phyloP scores from a whole-genome alignment of 2,329 filamentous ascomycete species.

The Trichoderma koningii region DNA sequence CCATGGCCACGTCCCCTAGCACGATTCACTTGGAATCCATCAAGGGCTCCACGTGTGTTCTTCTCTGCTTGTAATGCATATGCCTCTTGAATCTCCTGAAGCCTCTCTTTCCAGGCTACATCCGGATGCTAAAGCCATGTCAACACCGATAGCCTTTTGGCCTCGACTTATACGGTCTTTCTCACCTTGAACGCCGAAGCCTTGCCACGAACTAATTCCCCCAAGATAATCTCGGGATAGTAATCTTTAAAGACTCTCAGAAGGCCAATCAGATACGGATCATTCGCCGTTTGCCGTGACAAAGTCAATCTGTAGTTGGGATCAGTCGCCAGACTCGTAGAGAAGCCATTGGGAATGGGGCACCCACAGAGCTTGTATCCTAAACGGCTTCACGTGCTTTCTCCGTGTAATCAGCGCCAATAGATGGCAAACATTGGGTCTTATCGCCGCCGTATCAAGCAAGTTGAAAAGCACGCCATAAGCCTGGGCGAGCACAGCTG shows the following conservation, averaged over 20 bases:
- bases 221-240: conserved; percentile 84
- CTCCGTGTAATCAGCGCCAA: conserved; percentile 77
- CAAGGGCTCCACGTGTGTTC: conserved; percentile 39
- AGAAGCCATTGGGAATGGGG: not conserved
- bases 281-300: conserved; percentile 65
- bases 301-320: conserved; percentile 52
- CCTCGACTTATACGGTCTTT: not conserved
- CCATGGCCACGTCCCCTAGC: conserved; percentile 38
- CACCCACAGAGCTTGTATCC: conserved; percentile 71
- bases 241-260: conserved; percentile 87
- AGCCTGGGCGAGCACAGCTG: conserved; percentile 63
- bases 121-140: conserved; percentile 64
- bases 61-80: conserved; percentile 53
- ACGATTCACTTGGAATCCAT: conserved; percentile 65
- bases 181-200: conserved; percentile 63
- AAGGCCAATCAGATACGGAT: conserved; percentile 72
- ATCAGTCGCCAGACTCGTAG: conserved; percentile 1
- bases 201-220: conserved; percentile 62
- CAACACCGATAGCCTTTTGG: not conserved
- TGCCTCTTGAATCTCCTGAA: conserved; percentile 66
- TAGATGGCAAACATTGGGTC: conserved; percentile 70
- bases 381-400: conserved; percentile 79
- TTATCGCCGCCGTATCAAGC: conserved; percentile 75
- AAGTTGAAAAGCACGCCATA: conserved; percentile 80
- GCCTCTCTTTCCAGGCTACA: conserved; percentile 68